A percentile compares a stretch with the other conserved stretches of the same genome.
Conservation (phyloP, 371 early-diverging fungal genomes). For the Rhizopus delemar region DNA sequence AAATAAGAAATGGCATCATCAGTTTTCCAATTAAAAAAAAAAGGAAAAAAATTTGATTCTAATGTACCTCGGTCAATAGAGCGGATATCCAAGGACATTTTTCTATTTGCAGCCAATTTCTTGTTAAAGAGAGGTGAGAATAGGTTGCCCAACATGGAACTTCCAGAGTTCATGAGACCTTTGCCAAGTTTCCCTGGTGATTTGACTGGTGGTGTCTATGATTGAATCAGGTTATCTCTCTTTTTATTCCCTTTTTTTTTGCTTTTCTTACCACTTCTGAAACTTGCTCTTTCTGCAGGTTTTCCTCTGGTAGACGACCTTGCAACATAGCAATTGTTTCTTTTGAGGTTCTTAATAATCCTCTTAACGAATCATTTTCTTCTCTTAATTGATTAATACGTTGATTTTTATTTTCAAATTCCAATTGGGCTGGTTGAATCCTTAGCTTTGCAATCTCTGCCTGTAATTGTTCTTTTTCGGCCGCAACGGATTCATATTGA, state of each 20-base stretch:
- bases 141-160: slow-evolving; percentile 9
- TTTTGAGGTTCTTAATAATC: slow-evolving; percentile 30
- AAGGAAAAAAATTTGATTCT: background rate
- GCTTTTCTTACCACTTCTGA: background rate
- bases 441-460: slow-evolving; percentile 25
- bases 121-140: slow-evolving; percentile 10
- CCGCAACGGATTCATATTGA: slow-evolving; percentile 20
- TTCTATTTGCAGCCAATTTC: background rate
- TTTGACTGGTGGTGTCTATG: background rate
- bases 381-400: slow-evolving; percentile 15
- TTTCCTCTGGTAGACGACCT: slow-evolving; percentile 1
- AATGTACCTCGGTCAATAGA: background rate
- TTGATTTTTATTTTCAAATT: slow-evolving; percentile 12
- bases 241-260: background rate
- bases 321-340: slow-evolving; percentile 34
- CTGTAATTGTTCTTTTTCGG: slow-evolving; percentile 25
- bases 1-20: background rate
- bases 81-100: background rate
- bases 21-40: background rate
- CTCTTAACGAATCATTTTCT: slow-evolving; percentile 30
- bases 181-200: slow-evolving; percentile 1
- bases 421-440: slow-evolving; percentile 20
- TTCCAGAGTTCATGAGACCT: background rate
- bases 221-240: background rate
- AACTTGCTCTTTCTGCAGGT: background rate